These are phyloP conservation scores for Pythium phragmiticola DNA, from an alignment of 352 stramenopile genomes.

Conservation along the genomic window DNA sequence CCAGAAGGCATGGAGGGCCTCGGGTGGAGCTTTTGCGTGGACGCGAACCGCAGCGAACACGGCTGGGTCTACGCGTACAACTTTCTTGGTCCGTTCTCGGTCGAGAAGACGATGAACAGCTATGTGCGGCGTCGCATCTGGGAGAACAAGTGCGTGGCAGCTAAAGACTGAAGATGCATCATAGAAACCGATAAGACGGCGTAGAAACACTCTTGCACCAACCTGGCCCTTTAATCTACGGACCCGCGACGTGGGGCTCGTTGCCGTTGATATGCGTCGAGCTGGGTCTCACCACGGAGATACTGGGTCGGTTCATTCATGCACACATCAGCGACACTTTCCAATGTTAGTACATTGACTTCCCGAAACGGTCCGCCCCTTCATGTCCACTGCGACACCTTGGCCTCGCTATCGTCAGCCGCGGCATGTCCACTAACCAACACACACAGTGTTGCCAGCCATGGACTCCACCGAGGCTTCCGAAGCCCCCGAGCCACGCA, in stretches of 20 bases:
- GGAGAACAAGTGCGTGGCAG: constrained; percentile 58
- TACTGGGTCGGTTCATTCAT: no score
- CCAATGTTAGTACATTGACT: constrained; percentile 1
- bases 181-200: background rate
- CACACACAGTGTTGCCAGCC: background rate
- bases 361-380: constrained; percentile 7
- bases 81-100: constrained; percentile 56
- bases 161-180: background rate
- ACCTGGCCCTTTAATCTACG: background rate
- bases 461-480: background rate
- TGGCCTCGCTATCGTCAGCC: background rate
- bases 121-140: constrained; percentile 69
- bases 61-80: constrained; percentile 71
- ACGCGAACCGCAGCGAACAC: constrained; percentile 43
- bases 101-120: constrained; percentile 46
- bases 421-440: background rate
- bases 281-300: background rate
- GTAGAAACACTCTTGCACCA: background rate
- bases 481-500: background rate
- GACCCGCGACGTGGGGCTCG: background rate
- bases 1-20: constrained; percentile 37
- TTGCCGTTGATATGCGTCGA: no score
- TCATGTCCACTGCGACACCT: background rate
- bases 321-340: background rate
- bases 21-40: constrained; percentile 53